Evolutionary conservation across 2,329 filamentous ascomycete species (phyloP), one percentile per base, ranked within the genome.

Genomic region (Bipolaris bicolor): DNA sequence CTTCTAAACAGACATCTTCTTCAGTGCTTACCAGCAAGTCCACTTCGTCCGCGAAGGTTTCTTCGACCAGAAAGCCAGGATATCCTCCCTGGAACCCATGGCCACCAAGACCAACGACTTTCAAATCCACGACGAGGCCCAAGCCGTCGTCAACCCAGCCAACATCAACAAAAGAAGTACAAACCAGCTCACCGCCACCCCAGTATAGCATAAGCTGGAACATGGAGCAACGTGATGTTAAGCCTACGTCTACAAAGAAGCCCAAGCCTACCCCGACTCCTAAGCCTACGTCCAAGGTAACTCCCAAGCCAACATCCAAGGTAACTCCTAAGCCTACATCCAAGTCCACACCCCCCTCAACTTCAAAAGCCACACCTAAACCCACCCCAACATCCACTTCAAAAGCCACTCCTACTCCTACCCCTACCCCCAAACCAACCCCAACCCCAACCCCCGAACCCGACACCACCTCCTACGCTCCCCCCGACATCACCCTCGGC

Each of bases 131-230:
- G 3, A 48, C 41, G 18, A 58, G 51, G 45, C 55, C 48, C 18
- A 49, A 41, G 29, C 46, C 49, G 2, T 45, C 57, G 11, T 29
- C 46, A 1, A 47, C 49, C 10, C 48, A 49, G 20, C 50, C 49
- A 16, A 52, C 45, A 10, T 22, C 51, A 11, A 49, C 49, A 10
- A 61, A 58, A 48, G 29, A 40, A 50, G 18, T 20, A 51, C 24
- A 61, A 61, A 20, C 15, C 7, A 57, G 47, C 22, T 29, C 64
- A 9, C 24, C 46, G 7, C 58, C 63, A 9, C 65, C 63, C 1
- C 49, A 16, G 2, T 65, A 49, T 20, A 60, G 52, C 22, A 37
- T 67, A 13, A 60, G 43, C 24, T 66, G 65, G 65, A 55, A 39
- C 22, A 18, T 60, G 43, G 44, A 62, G 29, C 29, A 52, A 47